Base-by-base conservation (phyloP, 2,329 filamentous ascomycete species). In the Arthrobotrys megalospora region DNA sequence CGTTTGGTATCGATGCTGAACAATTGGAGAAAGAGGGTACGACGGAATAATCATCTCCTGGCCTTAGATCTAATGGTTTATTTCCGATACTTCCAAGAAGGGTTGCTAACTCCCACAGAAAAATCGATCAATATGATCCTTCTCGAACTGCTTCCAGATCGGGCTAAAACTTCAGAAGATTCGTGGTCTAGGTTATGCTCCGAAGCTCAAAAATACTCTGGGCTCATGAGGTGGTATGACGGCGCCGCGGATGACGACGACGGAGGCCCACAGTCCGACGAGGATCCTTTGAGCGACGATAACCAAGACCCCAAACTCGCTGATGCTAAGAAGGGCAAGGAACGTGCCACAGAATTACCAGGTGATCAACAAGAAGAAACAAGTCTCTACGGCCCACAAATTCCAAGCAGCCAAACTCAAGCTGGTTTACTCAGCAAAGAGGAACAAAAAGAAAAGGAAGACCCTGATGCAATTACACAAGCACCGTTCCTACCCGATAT, bases 381-480 rank as follows among this genome's bases (percentile, higher is more conserved):
- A 5, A 10, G 55, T 5, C 8, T 34, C n/a, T 12, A n/a, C 14
- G 6, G 1, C 19, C 7, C 19, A 6, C 55, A 60, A 11, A 6
- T 7, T 4, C 6, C 19, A 16, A 10, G 55, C 2, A 12, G n/a
- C 2, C 8, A 43, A 1, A 21, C 12, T 16, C 10, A 16, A n/a
- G 8, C 36, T 3, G 11, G 34, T 19, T 3, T 16, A 6, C 11
- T n/a, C 6, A 36, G 34, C 1, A n/a, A 10, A 19, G 32, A 34
- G 12, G 50, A 34, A 4, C 12, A 24, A 6, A 14, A 38, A 16
- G 53, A 34, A 50, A 10, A 43, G 4, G 53, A n/a, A 24, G 65
- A 76, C 38, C 41, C 72, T 12, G 72, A 70, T 70, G 65, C 72
- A 1, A 66, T 70, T 34, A 66, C 65, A n/a, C 10, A 47, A 21